Conservation (phyloP, 1,284 basidiomycete genomes). For the Volvariella surrecta region DNA sequence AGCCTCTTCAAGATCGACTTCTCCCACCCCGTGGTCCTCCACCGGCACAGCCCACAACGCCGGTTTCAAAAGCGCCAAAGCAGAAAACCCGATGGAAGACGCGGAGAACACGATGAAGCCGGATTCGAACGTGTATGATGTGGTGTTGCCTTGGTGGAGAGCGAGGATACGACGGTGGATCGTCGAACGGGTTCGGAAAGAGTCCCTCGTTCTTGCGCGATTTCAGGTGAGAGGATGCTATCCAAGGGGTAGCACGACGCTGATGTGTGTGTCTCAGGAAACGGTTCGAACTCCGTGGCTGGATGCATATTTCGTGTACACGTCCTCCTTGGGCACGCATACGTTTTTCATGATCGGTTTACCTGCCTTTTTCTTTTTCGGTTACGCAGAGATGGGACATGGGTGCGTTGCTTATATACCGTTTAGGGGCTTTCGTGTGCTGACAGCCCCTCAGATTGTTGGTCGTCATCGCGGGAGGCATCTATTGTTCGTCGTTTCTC, state of each 20-base stretch:
- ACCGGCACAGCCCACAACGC: too few relatives aligned
- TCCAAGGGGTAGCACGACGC: neutral
- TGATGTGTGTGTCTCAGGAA: constrained; percentile 28
- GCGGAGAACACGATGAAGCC: constrained; percentile 17
- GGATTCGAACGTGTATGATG: constrained; percentile 53
- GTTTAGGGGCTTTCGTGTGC: too few relatives aligned
- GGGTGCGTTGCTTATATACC: too few relatives aligned
- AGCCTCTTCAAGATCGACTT: constrained; percentile 1
- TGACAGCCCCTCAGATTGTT: too few relatives aligned
- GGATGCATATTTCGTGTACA: constrained; percentile 88
- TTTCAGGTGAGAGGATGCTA: constrained; percentile 54
- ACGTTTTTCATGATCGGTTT: constrained; percentile 92
- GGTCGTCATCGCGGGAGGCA: constrained; percentile 72
- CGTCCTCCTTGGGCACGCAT: constrained; percentile 84
- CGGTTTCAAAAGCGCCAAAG: too few relatives aligned
- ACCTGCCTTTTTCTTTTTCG: constrained; percentile 86
- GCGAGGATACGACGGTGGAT: constrained; percentile 52
- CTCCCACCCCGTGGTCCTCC: constrained; percentile 4
- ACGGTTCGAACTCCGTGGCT: constrained; percentile 60
- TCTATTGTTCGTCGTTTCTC: constrained; percentile 76
- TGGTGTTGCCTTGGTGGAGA: constrained; percentile 61
- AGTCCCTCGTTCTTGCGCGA: constrained; percentile 58
- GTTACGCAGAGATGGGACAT: constrained; percentile 59
- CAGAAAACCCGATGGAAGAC: too few relatives aligned
- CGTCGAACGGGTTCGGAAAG: constrained; percentile 50